phyloP scores from a whole-genome alignment of 2,329 filamentous ascomycete species.

The Coniosporium uncinatum region DNA sequence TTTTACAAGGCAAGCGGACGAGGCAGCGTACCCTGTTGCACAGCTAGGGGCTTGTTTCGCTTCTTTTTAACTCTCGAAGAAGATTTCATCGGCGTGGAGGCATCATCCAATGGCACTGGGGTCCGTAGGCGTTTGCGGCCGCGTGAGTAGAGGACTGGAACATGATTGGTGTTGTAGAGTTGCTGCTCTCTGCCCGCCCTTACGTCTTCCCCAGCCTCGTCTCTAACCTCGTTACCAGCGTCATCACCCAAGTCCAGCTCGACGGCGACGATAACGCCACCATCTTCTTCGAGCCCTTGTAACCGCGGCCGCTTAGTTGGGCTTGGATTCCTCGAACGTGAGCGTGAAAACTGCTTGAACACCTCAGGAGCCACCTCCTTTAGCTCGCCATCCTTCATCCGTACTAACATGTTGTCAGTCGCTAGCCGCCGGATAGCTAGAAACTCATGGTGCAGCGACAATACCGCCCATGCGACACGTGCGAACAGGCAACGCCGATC shows the following conservation, averaged over 20 bases:
- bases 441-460: slow-evolving; percentile 4
- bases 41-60: too few species aligned
- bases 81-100: slow-evolving; percentile 1
- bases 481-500: slow-evolving; percentile 8
- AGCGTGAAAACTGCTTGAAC: slow-evolving; percentile 8
- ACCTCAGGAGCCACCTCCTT: slow-evolving; percentile 7
- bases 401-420: slow-evolving; percentile 3
- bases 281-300: slow-evolving; percentile 7
- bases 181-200: slow-evolving; percentile 1
- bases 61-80: slow-evolving; percentile 1
- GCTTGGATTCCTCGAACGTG: slow-evolving; percentile 8
- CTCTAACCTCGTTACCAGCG: slow-evolving; percentile 1
- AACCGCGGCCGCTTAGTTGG: slow-evolving; percentile 8
- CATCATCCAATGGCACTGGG: slow-evolving; percentile 2
- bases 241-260: slow-evolving; percentile 2
- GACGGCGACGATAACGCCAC: slow-evolving; percentile 6
- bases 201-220: slow-evolving; percentile 1
- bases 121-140: slow-evolving; percentile 4
- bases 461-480: slow-evolving; percentile 7
- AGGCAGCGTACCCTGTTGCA: too few species aligned
- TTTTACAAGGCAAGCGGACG: too few species aligned
- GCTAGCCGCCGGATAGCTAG: slow-evolving; percentile 2
- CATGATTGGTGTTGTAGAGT: slow-evolving; percentile 1
- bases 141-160: not conserved
- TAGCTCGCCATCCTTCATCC: slow-evolving; percentile 3